Base-by-base conservation (phyloP, 2,329 filamentous ascomycete species). In the Catunica adiposa region DNA sequence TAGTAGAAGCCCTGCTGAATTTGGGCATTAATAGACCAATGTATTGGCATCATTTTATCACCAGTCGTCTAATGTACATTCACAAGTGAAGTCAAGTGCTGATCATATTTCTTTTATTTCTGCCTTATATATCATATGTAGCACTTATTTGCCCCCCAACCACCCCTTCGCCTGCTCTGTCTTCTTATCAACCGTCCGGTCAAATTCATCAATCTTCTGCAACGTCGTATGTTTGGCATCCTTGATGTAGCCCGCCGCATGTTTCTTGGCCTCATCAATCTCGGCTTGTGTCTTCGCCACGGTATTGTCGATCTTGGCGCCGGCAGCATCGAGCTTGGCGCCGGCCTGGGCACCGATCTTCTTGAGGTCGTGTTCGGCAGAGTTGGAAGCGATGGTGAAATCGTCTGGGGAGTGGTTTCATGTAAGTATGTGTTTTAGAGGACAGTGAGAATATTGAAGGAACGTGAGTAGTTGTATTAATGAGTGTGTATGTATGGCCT, bases 141-240 rank as follows among this genome's bases (percentile, higher is more conserved):
- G 11, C 31, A 9, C 17, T 62, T 66, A 71, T 66, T 77, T 78
- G 60, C 78, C 77, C 57, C 88, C 83, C 64, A 96, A 94, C 89
- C 89, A 96, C 67, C 84, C 79, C 80, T 95, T 95, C 47, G 88
- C 85, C 73, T 95, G 84, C 53, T 81, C 70, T 3, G 88, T 80
- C 61, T 82, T 81, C 61, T 86, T 74, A 73, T 89, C 85, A 54
- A 95, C 83, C 61, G 81, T 89, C 64, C 80, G 79, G 71, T 95
- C 89, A 63, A 89, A 83, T 67, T 84, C 79, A 69, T 96, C 84
- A 53, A 92, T 80, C 64, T 88, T 85, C 66, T 82, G 79, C 63
- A 83, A 69, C 31, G 82, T 71, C 59, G 83, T 75, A 42, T 80
- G 77, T 62, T 83, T 77, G 58, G 78, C 72, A 20, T 83, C 78